Percentiles rank a stretch among this genome's conserved stretches.
Conservation (phyloP, 371 early-diverging fungal species). For the Blakeslea trispora region DNA sequence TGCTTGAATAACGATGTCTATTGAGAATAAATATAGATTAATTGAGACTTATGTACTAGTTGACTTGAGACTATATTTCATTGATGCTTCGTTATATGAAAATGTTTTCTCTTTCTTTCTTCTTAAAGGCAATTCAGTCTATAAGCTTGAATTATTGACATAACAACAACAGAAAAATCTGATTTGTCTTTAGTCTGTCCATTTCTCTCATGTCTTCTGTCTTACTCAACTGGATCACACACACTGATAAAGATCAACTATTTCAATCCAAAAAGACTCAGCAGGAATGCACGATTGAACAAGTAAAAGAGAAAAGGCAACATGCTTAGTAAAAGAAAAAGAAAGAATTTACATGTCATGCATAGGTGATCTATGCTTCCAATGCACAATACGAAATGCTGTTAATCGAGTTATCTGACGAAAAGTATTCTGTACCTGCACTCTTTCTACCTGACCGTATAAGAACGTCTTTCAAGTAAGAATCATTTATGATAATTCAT, state of each 20-base stretch:
- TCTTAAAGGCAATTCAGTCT: too few species aligned
- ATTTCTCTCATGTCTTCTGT: too few species aligned
- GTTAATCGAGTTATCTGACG: neutral
- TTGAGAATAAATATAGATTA: too few species aligned
- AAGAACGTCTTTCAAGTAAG: neutral
- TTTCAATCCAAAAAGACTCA: neutral
- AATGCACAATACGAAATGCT: neutral
- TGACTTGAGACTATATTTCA: too few species aligned
- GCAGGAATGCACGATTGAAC: neutral
- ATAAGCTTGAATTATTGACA: too few species aligned
- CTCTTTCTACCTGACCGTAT: neutral
- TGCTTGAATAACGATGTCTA: too few species aligned
- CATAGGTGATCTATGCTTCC: neutral
- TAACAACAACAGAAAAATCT: too few species aligned
- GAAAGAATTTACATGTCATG: neutral
- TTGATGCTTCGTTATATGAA: too few species aligned
- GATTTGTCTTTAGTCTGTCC: too few species aligned
- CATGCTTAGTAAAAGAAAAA: neutral
- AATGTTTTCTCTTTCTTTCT: too few species aligned
- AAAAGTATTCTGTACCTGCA: neutral
- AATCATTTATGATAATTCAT: neutral
- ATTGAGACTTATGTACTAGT: too few species aligned
- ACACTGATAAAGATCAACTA: neutral
- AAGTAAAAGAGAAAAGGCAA: neutral
- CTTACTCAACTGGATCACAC: neutral